phyloP scores from a whole-genome alignment of 176 grass and related monocot genomes.

The Zizania latifolia region DNA sequence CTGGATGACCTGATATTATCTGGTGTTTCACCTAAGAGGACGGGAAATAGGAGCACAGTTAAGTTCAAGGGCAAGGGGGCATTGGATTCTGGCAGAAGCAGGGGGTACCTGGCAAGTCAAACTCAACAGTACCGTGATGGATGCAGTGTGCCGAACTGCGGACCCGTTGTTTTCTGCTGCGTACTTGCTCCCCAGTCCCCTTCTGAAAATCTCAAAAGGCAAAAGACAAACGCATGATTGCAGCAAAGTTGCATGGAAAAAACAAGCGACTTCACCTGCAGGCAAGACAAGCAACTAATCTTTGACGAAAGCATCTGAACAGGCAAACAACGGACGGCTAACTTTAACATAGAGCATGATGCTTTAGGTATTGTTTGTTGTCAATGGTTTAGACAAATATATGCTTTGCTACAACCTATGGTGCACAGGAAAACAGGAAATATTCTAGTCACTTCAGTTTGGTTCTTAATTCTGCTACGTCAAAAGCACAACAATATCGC shows the following conservation, averaged over 20 bases:
- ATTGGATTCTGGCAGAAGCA: slow-evolving; percentile 25
- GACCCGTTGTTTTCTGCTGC: slow-evolving; percentile 46
- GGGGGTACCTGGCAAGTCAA: slow-evolving; percentile 47
- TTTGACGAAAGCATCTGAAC: slow-evolving; percentile 25
- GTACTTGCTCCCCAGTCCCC: slow-evolving; percentile 17
- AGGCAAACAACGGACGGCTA: neutral
- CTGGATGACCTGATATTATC: neutral
- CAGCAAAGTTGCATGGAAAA: slow-evolving; percentile 20
- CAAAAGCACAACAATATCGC: neutral
- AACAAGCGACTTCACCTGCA: slow-evolving; percentile 19
- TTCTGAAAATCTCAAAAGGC: slow-evolving; percentile 12
- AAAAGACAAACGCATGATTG: slow-evolving; percentile 31
- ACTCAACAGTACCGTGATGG: slow-evolving; percentile 22
- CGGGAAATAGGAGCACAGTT: neutral
- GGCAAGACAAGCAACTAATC: slow-evolving; percentile 11
- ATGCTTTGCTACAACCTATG: neutral
- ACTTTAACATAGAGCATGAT: neutral
- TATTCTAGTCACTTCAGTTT: neutral
- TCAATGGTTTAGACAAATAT: neutral
- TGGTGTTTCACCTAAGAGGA: slow-evolving; percentile 30
- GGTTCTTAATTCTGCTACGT: neutral
- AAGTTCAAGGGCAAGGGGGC: neutral
- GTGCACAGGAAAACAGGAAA: neutral
- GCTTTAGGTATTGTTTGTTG: neutral
- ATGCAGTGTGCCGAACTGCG: slow-evolving; percentile 29